Evolutionary conservation across 2,329 filamentous ascomycete genomes (phyloP), one percentile per base, ranked within the genome.

Genomic region (Tolypocladium amazonense): DNA sequence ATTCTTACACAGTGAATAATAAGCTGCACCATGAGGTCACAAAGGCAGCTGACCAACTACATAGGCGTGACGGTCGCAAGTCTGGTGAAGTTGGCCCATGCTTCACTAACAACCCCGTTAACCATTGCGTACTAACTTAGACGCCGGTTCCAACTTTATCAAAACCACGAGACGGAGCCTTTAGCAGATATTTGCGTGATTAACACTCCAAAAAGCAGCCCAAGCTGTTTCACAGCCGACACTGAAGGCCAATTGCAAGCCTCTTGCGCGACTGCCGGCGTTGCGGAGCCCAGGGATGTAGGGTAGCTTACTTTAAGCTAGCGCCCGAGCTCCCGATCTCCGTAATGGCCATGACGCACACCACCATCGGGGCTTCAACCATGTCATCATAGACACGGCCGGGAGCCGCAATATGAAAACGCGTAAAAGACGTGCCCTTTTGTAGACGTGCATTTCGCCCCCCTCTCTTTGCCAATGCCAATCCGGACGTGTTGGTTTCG

Each of bases 341-440:
- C 60, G 65, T 62, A 63, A 59, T 64, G 62, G 54, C 65, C 61
- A 71, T 72, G 64, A 69, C 68, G 65, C 64, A 65, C 63, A 65
- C 65, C 50, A 59, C 64, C 63, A 73, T 74, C 72, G 71, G 63
- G 59, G 58, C 56, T 61, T 58, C 56, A 65, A 63, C 62, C 63
- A 70, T 67, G 63, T 59, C 66, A 66, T 68, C 65, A 65, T 62
- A 62, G 62, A 62, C 59, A 38, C 45, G 47, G 30, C 23, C 25
- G 54, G n/a, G 35, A 27, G 54, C 41, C 47, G 47, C 56, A 56
- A 23, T 60, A 59, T 62, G 60, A 37, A 60, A 55, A 43, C 47
- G n/a, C 58, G 43, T 37, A 23, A 7, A 37, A 33, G 50, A 37
- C 30, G 30, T 33, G 18, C 20, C n/a, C 35, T 37, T 6, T 35